Evolutionary conservation across 139 green algal species (phyloP).

Genomic region (Coelastrella sp.): DNA sequence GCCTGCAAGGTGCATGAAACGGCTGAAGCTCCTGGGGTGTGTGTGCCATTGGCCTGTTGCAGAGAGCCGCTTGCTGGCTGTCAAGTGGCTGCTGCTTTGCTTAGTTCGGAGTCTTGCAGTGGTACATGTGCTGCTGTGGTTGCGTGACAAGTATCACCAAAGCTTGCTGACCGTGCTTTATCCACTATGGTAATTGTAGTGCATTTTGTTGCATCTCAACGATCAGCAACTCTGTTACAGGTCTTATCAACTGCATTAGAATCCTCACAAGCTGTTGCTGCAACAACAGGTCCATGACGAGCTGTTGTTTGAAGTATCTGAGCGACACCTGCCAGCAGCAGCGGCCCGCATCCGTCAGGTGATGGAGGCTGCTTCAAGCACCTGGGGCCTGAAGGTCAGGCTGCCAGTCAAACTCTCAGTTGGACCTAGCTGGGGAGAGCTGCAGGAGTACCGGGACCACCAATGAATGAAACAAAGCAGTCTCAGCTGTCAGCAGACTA

Average conservation of each 20-base stretch:
- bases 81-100: too few species aligned
- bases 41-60: background rate
- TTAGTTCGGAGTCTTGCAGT: too few species aligned
- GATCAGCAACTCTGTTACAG: too few species aligned
- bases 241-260: too few species aligned
- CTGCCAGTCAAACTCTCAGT: constrained; percentile 75
- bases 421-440: constrained; percentile 80
- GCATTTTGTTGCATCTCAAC: too few species aligned
- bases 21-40: background rate
- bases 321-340: constrained; percentile 48
- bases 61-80: too few species aligned
- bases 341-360: constrained; percentile 57
- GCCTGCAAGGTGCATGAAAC: background rate
- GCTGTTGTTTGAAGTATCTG: constrained; percentile 85
- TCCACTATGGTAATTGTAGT: too few species aligned
- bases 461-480: too few species aligned
- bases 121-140: too few species aligned
- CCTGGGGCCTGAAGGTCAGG: constrained; percentile 66
- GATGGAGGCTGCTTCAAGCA: constrained; percentile 71
- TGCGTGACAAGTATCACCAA: too few species aligned
- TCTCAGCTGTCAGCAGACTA: too few species aligned
- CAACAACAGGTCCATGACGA: constrained; percentile 91
- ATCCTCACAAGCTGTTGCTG: background rate
- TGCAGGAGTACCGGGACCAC: constrained; percentile 57
- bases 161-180: too few species aligned